Percentiles rank a stretch among this genome's conserved stretches.
Evolutionary conservation across 345 rosid species (phyloP).

Genomic region (Rhizophora apiculata): DNA sequence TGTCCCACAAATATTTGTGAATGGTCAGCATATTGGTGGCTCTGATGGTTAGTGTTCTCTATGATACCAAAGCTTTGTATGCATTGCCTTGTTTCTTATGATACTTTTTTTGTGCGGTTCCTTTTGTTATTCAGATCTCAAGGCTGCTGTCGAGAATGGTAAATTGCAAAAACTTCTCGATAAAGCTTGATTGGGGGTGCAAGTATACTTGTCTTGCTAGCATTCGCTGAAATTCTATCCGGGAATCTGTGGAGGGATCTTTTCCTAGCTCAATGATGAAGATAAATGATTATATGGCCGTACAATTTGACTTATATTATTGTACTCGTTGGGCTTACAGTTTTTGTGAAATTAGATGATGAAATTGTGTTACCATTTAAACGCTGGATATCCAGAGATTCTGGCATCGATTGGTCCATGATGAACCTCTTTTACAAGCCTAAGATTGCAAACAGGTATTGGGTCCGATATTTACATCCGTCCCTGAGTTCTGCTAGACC

Average conservation of each 20-base stretch:
- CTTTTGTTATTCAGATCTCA: slow-evolving; percentile 48
- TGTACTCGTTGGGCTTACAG: too few species aligned
- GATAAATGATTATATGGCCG: too few species aligned
- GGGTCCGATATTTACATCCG: too few species aligned
- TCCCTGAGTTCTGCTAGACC: too few species aligned
- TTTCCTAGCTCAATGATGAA: too few species aligned
- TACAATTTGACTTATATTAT: too few species aligned
- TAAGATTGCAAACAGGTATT: too few species aligned
- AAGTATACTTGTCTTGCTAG: not conserved
- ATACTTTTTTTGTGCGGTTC: not conserved
- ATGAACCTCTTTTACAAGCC: too few species aligned
- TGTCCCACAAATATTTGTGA: slow-evolving; percentile 32
- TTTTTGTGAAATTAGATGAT: too few species aligned
- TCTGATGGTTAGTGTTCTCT: slow-evolving; percentile 25
- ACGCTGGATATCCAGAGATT: too few species aligned
- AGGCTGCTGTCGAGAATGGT: slow-evolving; percentile 40
- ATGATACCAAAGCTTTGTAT: not conserved
- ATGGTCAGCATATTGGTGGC: slow-evolving; percentile 34
- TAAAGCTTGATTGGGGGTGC: slow-evolving; percentile 18
- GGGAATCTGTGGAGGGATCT: not conserved
- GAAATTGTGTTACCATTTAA: too few species aligned
- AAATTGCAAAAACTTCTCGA: slow-evolving; percentile 46
- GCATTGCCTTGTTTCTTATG: not conserved
- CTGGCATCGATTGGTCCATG: too few species aligned
- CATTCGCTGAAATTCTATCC: not conserved